These are phyloP conservation scores for Paecilomyces fulvus DNA, from an alignment of 2,329 filamentous ascomycete genomes.

Conservation along the genomic window DNA sequence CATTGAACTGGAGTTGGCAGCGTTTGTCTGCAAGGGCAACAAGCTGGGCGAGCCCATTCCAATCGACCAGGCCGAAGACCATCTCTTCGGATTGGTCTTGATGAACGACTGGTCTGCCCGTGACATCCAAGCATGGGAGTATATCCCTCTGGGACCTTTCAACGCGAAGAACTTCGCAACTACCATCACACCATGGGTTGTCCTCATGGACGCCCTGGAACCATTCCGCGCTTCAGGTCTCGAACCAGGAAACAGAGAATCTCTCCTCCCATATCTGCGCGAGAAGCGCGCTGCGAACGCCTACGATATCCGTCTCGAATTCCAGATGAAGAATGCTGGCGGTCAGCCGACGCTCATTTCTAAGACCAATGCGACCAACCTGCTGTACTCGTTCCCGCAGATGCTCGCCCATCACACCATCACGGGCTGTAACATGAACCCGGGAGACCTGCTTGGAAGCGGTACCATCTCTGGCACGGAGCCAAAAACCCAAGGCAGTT, in stretches of 20 bases:
- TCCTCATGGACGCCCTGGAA: slow-evolving; percentile 66
- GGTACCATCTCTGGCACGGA: slow-evolving; percentile 66
- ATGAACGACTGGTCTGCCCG: slow-evolving; percentile 84
- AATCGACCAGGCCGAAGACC: slow-evolving; percentile 57
- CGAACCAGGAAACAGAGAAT: slow-evolving; percentile 42
- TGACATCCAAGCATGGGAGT: slow-evolving; percentile 79
- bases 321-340: slow-evolving; percentile 44
- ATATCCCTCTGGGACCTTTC: slow-evolving; percentile 73
- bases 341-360: slow-evolving; percentile 51
- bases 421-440: slow-evolving; percentile 64
- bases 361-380: slow-evolving; percentile 53
- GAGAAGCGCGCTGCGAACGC: slow-evolving; percentile 50
- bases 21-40: slow-evolving; percentile 60
- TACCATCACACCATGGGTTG: slow-evolving; percentile 70
- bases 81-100: slow-evolving; percentile 70
- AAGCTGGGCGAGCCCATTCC: slow-evolving; percentile 55
- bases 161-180: slow-evolving; percentile 78
- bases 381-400: slow-evolving; percentile 76
- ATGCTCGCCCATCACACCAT: slow-evolving; percentile 74
- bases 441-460: slow-evolving; percentile 67
- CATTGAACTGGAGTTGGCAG: slow-evolving; percentile 72
- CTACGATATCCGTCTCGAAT: slow-evolving; percentile 61
- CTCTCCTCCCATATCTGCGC: slow-evolving; percentile 55
- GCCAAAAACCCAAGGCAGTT: slow-evolving; percentile 53
- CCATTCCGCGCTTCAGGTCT: slow-evolving; percentile 53